These are phyloP conservation scores for Rhizoctonia solani DNA, from an alignment of 1,284 basidiomycete genomes.

Conservation along the genomic window DNA sequence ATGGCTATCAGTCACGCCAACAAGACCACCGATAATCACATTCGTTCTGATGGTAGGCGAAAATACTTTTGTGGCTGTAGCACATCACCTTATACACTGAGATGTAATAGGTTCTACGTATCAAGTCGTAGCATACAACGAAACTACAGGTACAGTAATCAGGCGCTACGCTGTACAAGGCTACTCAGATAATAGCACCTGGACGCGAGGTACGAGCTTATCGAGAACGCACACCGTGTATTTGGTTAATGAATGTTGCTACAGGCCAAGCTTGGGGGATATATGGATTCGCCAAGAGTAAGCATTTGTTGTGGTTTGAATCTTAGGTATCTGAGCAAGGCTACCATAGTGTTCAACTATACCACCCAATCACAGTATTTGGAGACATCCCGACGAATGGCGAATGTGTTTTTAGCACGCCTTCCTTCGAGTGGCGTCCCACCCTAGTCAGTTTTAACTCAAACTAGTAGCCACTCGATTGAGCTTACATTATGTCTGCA, in stretches of 20 bases:
- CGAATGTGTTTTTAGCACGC: slow-evolving; percentile 59
- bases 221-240: background rate
- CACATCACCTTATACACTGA: background rate
- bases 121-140: slow-evolving; percentile 70
- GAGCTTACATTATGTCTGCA: slow-evolving; percentile 41
- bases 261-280: slow-evolving; percentile 69
- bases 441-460: slow-evolving; percentile 56
- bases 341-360: slow-evolving; percentile 58
- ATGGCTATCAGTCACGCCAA: slow-evolving; percentile 68
- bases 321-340: slow-evolving; percentile 6
- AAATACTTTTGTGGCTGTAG: background rate
- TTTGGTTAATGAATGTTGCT: background rate
- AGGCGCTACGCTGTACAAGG: slow-evolving; percentile 62
- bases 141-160: slow-evolving; percentile 62
- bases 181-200: slow-evolving; percentile 64
- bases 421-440: slow-evolving; percentile 57
- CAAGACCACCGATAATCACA: slow-evolving; percentile 66
- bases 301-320: slow-evolving; percentile 40
- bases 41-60: slow-evolving; percentile 60
- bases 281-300: slow-evolving; percentile 70
- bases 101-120: slow-evolving; percentile 56
- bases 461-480: slow-evolving; percentile 6
- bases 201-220: slow-evolving; percentile 52
- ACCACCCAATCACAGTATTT: slow-evolving; percentile 58
- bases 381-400: slow-evolving; percentile 59